A percentile compares a stretch with the other conserved stretches of the same genome.
Evolutionary conservation across 1,284 basidiomycete species (phyloP).

Genomic region (Sanghuangporus sanghuang): DNA sequence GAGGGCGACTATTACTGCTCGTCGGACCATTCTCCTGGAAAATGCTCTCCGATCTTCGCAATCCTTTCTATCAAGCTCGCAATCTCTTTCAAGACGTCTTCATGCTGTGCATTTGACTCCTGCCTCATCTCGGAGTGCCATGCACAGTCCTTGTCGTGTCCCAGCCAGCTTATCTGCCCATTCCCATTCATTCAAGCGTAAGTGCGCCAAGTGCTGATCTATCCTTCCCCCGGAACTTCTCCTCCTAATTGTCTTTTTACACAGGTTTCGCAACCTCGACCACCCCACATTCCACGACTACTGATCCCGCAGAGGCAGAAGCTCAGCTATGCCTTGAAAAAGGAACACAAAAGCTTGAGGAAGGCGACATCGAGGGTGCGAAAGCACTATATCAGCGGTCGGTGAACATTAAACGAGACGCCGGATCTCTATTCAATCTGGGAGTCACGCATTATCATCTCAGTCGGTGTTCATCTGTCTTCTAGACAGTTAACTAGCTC

Average conservation of each 20-base stretch:
- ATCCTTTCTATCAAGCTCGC: background rate
- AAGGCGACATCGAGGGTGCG: constrained; percentile 82
- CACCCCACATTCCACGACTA: constrained; percentile 71
- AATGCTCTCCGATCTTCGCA: background rate
- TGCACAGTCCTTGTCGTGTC: constrained; percentile 6
- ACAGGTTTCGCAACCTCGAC: constrained; percentile 82
- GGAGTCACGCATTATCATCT: constrained; percentile 88
- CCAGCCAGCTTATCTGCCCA: constrained; percentile 7
- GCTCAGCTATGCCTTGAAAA: constrained; percentile 80
- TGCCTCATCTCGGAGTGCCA: constrained; percentile 2
- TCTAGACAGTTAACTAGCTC: constrained; percentile 14
- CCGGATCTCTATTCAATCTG: constrained; percentile 83
- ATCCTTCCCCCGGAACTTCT: background rate
- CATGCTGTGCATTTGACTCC: constrained; percentile 12
- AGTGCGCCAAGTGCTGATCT: background rate
- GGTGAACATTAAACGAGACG: constrained; percentile 74
- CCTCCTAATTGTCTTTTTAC: constrained; percentile 13
- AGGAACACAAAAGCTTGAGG: constrained; percentile 84
- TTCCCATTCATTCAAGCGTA: constrained; percentile 12
- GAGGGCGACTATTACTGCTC: background rate
- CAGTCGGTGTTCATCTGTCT: constrained; percentile 38
- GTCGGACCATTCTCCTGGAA: background rate
- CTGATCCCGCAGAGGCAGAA: constrained; percentile 81
- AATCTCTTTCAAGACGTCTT: constrained; percentile 3
- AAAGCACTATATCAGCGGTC: constrained; percentile 78